Conservation (phyloP, 768 basidiomycete genomes). For the Terana coerulea region DNA sequence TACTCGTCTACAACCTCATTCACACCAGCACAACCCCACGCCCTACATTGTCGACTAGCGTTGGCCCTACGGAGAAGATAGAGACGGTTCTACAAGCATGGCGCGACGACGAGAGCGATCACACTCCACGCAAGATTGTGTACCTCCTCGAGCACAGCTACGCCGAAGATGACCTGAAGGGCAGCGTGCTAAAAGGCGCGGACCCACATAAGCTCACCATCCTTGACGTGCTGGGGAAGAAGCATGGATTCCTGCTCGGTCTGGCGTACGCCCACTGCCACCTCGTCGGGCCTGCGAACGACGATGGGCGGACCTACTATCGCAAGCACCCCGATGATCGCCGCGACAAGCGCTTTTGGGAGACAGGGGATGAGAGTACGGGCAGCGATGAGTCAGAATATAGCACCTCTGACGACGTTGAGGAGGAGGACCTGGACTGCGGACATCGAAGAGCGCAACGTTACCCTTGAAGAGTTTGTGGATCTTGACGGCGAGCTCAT, state of each 20-base stretch:
- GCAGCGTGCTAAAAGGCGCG: conserved; percentile 33
- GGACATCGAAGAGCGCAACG: conserved; percentile 12
- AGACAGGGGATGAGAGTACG: background rate
- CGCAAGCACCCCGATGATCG: too few relatives aligned
- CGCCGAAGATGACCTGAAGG: conserved; percentile 23
- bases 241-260: conserved; percentile 32
- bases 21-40: conserved; percentile 27
- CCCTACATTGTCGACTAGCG: conserved; percentile 28
- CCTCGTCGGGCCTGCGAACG: conserved; percentile 17
- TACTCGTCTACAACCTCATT: conserved; percentile 49
- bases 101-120: conserved; percentile 24
- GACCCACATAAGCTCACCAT: conserved; percentile 34
- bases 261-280: conserved; percentile 34
- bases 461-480: conserved; percentile 16
- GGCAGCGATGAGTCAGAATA: background rate
- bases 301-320: background rate
- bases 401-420: conserved; percentile 5
- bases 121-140: conserved; percentile 21
- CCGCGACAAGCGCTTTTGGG: too few relatives aligned
- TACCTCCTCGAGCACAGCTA: conserved; percentile 36
- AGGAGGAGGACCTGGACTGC: conserved; percentile 9
- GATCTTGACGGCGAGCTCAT: conserved; percentile 18
- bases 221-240: conserved; percentile 30
- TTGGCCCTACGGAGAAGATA: conserved; percentile 20
- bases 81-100: conserved; percentile 36